phyloP scores from a whole-genome alignment of 2,329 filamentous ascomycete species.

The Talaromyces sp. region DNA sequence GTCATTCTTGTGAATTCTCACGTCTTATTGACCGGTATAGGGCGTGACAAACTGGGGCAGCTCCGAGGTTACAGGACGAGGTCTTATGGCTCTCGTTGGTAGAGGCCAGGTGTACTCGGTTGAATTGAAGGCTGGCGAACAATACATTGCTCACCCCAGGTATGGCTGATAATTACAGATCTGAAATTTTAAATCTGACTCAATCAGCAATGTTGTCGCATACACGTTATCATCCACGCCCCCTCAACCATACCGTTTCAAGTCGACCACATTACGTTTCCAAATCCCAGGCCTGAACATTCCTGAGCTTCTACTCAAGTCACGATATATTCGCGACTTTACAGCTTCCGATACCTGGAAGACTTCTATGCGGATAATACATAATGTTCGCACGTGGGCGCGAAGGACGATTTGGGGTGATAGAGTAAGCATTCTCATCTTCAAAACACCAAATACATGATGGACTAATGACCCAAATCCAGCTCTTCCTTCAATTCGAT shows the following conservation, averaged over 20 bases:
- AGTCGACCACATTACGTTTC: slow-evolving; percentile 68
- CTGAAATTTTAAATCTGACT: neutral
- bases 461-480: slow-evolving; percentile 12
- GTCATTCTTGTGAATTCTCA: neutral
- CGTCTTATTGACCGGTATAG: slow-evolving; percentile 30
- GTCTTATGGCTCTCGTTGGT: slow-evolving; percentile 77
- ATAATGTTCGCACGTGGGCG: slow-evolving; percentile 69
- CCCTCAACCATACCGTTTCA: slow-evolving; percentile 83
- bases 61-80: slow-evolving; percentile 81
- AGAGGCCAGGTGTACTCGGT: slow-evolving; percentile 89
- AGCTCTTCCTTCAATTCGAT: slow-evolving; percentile 82
- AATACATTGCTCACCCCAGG: slow-evolving; percentile 84
- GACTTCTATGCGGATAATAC: slow-evolving; percentile 60
- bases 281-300: slow-evolving; percentile 71
- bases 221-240: slow-evolving; percentile 73
- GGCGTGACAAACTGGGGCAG: slow-evolving; percentile 86
- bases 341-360: slow-evolving; percentile 71
- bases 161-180: slow-evolving; percentile 27
- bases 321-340: slow-evolving; percentile 70
- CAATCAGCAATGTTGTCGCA: slow-evolving; percentile 73
- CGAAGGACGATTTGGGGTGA: slow-evolving; percentile 90
- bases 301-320: slow-evolving; percentile 62
- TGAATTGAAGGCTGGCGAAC: slow-evolving; percentile 74
- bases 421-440: slow-evolving; percentile 47
- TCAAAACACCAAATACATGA: neutral